Conservation (phyloP, 805 yeast genomes). For the Teunomyces lycoperdinae region DNA sequence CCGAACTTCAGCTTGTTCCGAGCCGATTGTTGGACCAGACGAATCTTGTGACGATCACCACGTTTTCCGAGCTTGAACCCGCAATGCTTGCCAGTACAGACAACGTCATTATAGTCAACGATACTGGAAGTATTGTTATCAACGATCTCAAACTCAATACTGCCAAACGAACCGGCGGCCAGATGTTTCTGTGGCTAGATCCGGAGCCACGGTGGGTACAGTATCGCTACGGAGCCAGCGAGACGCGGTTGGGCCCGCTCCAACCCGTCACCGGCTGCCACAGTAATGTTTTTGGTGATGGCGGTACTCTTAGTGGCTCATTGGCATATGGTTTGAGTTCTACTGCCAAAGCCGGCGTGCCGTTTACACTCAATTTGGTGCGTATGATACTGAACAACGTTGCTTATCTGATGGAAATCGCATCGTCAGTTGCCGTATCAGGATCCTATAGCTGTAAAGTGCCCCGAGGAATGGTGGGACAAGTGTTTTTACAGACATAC, state of each 20-base stretch:
- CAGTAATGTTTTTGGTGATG: conserved; percentile 16
- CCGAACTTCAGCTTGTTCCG: background rate
- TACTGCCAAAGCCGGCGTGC: conserved; percentile 12
- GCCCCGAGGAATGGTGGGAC: conserved; percentile 18
- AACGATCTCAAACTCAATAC: conserved; percentile 16
- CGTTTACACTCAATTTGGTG: background rate
- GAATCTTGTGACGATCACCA: background rate
- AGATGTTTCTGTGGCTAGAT: background rate
- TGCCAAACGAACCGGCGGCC: conserved; percentile 12
- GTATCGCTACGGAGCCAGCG: conserved; percentile 4
- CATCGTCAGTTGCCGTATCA: conserved; percentile 8
- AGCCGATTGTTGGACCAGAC: background rate
- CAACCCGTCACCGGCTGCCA: conserved; percentile 20
- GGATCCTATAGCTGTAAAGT: conserved; percentile 16
- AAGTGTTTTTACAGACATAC: conserved; percentile 18
- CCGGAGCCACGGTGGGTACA: conserved; percentile 15
- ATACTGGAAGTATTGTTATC: conserved; percentile 11
- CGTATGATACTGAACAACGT: background rate
- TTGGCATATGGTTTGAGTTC: conserved; percentile 13
- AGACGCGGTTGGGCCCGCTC: conserved; percentile 7
- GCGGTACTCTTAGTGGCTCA: conserved; percentile 16
- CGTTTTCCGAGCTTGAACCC: background rate
- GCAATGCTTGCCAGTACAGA: conserved; percentile 3
- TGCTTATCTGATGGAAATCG: conserved; percentile 4
- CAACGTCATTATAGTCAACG: conserved; percentile 10